Evolutionary conservation across 1,284 basidiomycete species (phyloP), one percentile per base, ranked within the genome.

Genomic region (Naganishia sp.): DNA sequence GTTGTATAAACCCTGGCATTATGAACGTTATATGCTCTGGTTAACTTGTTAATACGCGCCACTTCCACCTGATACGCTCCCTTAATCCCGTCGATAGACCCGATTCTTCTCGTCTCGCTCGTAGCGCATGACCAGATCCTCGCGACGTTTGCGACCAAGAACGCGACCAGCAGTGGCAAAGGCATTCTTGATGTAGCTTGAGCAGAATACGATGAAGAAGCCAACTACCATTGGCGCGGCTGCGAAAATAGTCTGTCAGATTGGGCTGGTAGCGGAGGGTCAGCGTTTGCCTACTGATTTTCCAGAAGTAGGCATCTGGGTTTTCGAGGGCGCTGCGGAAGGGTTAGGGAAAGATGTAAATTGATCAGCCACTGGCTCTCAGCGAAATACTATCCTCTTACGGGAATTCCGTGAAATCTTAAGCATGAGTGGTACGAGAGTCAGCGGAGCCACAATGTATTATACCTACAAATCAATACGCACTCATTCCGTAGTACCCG

Each of bases 131-230:
- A 74, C 68, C 66, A 67, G 55, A 44, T 70, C 69, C 53, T 69
- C 70, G 60, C 73, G 60, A 16, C 70, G 69, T 72, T 73, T 74
- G 36, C 73, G 53, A 23, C 57, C 69, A 15, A 75, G 46, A 48
- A 71, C 64, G 43, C 77, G 71, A n/a, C 48, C 54, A 25, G 72
- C 52, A 10, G 75, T 78, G 16, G 72, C 68, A n/a, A 70, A 63
- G 3, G 70, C 74, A 7, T 67, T 64, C 54, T 68, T 67, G 45
- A 80, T 70, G 61, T 79, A 80, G 3, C 69, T 64, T 44, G 72
- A 78, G 28, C 72, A 74, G 68, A 80, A 79, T 36, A 77, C 73
- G 71, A 80, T 21, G 68, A 80, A 79, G 72, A 80, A 80, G 5
- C 69, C 72, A 36, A 73, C 71, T 1, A 78, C 76, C 45, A 72